Evolutionary conservation across 306 rosid species (phyloP), one percentile per base, ranked within the genome.

Genomic region (Trifolium pratense): DNA sequence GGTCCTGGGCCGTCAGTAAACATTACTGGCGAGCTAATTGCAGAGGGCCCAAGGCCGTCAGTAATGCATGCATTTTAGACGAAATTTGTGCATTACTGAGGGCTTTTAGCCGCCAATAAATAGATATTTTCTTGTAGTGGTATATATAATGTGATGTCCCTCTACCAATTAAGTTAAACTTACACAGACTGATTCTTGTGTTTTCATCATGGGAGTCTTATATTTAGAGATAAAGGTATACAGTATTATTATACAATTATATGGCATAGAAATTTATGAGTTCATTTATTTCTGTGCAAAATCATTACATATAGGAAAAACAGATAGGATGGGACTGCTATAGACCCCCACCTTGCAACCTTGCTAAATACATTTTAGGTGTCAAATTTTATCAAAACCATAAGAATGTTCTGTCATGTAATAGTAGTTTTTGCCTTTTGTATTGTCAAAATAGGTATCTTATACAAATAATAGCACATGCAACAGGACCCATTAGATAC

Each of bases 401-500:
- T 63, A 25, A 26, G 67, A 82, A 68, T 74, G 77, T 78, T 67
- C n/a, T 37, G 43, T 62, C 76, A 37, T 67, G 31, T 23, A 75
- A 48, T 58, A 34, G 80, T 64, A 64, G 36, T 14, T n/a, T 25
- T 39, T 42, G 10, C 76, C 74, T 23, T 81, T 65, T 60, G 62
- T 61, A 51, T 59, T 52, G 51, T 71, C 76, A 81, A 65, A 69
- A 53, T 59, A 26, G 13, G 78, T 42, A 59, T 20, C 55, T 26
- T 13, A 76, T 37, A 60, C 70, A 71, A 16, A 39, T 65, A 56
- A 37, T 43, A 71, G 75, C 86, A 75, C 52, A 75, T 75, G 83
- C 85, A 70, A 31, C 13, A 66, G 80, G 83, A 39, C 66, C 84
- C 78, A 77, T 70, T 65, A 70, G 66, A 80, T 60, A 52, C 53